phyloP scores from a whole-genome alignment of 768 basidiomycete genomes.

The Mycena leptocephala region DNA sequence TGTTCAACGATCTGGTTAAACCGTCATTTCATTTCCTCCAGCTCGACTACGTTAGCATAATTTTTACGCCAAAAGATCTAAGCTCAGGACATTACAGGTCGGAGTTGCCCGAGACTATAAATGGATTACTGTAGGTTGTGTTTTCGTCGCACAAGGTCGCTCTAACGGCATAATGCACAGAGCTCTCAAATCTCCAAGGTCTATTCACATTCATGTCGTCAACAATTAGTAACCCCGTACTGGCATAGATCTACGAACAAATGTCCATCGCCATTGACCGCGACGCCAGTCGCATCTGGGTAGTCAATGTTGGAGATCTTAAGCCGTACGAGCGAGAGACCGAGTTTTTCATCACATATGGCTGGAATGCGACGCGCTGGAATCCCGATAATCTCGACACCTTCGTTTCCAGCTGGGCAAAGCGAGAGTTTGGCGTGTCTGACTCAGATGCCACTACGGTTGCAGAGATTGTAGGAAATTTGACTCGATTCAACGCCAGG shows the following conservation, averaged over 20 bases:
- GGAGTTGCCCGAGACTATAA: conserved; percentile 80
- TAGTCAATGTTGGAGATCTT: conserved; percentile 84
- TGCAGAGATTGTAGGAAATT: conserved; percentile 68
- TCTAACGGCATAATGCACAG: conserved; percentile 45
- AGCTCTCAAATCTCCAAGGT: conserved; percentile 71
- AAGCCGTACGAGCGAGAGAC: conserved; percentile 83
- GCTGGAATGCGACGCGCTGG: conserved; percentile 74
- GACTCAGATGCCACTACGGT: conserved; percentile 58
- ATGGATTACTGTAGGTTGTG: conserved; percentile 73
- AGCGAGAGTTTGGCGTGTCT: conserved; percentile 73
- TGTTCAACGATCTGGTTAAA: neutral
- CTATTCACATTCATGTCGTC: neutral
- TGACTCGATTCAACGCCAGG: conserved; percentile 71
- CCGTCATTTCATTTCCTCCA: conserved; percentile 34
- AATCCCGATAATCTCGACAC: conserved; percentile 65
- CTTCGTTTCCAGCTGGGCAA: conserved; percentile 74
- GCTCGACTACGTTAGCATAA: conserved; percentile 62
- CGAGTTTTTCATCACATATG: conserved; percentile 78
- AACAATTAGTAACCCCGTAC: neutral
- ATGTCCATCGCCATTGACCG: conserved; percentile 77
- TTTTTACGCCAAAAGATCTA: neutral
- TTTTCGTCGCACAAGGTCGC: neutral
- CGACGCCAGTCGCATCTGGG: conserved; percentile 74
- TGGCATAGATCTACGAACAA: conserved; percentile 74
- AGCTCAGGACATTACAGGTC: conserved; percentile 57